Conservation (phyloP, 2,329 filamentous ascomycete species). For the Achaetomium macrosporum region DNA sequence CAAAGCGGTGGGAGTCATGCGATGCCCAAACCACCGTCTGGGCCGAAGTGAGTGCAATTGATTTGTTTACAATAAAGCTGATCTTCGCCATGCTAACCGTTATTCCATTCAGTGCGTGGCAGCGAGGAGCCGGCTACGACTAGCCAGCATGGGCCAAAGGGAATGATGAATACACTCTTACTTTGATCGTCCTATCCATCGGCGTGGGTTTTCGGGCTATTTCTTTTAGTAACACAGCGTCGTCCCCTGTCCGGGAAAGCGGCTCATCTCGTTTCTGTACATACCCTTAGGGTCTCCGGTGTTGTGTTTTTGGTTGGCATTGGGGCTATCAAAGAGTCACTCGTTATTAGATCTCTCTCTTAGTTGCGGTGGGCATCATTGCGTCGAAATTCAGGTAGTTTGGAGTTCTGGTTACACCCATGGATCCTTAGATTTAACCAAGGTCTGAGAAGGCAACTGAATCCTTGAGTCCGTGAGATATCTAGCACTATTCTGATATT, state of each 20-base stretch:
- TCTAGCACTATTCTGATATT: too few relatives aligned
- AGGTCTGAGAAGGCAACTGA: too few relatives aligned
- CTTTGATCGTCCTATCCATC: too few relatives aligned
- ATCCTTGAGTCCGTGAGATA: too few relatives aligned
- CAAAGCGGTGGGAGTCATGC: neutral
- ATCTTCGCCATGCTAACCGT: neutral
- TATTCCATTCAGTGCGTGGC: constrained; percentile 41
- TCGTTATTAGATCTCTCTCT: too few relatives aligned
- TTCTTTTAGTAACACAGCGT: neutral
- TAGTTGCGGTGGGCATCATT: too few relatives aligned
- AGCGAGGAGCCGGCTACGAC: constrained; percentile 52
- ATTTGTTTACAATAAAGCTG: neutral
- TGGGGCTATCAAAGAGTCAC: too few relatives aligned
- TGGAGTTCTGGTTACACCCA: neutral
- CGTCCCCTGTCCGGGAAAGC: too few relatives aligned
- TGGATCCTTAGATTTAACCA: neutral
- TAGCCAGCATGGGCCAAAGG: constrained; percentile 6
- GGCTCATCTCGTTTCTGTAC: too few relatives aligned
- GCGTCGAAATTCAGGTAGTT: neutral
- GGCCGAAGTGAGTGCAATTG: constrained; percentile 30
- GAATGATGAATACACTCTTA: too few relatives aligned
- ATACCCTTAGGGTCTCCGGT: too few relatives aligned
- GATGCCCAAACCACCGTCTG: constrained; percentile 27
- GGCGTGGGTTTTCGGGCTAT: neutral
- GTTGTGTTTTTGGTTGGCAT: too few relatives aligned